phyloP scores from a whole-genome alignment of 108 stramenopile species.

The Nitzschia palea region DNA sequence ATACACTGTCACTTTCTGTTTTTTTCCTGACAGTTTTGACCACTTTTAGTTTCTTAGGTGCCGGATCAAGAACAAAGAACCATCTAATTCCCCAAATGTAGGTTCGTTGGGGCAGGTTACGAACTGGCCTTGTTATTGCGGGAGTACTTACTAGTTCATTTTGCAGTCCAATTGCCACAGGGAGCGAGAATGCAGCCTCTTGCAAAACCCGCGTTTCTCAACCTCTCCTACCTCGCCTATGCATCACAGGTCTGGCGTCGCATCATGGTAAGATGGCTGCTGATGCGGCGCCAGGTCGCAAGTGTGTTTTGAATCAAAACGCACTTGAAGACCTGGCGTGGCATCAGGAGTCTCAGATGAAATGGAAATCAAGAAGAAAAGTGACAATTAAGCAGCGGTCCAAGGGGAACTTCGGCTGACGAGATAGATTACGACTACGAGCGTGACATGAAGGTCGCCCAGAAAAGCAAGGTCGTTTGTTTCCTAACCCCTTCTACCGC shows the following conservation, averaged over 20 bases:
- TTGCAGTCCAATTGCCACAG: not conserved
- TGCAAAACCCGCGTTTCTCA: not conserved
- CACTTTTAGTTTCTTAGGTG: not conserved
- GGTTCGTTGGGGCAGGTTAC: no score
- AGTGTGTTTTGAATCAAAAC: conserved; percentile 4
- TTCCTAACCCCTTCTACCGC: not conserved
- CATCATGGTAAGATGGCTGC: conserved; percentile 9
- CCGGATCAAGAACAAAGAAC: not conserved
- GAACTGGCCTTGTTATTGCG: not conserved
- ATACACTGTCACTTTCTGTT: not conserved
- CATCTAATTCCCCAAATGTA: not conserved
- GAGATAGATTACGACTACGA: no score
- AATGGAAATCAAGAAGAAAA: no score
- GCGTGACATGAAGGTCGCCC: no score
- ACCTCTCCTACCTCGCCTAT: not conserved
- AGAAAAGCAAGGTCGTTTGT: not conserved
- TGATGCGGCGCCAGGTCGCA: conserved; percentile 11
- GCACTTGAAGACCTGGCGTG: conserved; percentile 5
- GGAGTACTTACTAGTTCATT: not conserved
- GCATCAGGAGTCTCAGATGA: not conserved
- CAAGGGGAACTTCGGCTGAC: no score
- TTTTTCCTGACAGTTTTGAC: not conserved
- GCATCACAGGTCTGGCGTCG: conserved; percentile 7
- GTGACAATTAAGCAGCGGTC: no score
- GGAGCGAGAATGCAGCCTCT: not conserved